Percentiles rank a stretch among this genome's conserved stretches.
Conservation (phyloP, 345 rosid species). For the Salix arbutifolia region DNA sequence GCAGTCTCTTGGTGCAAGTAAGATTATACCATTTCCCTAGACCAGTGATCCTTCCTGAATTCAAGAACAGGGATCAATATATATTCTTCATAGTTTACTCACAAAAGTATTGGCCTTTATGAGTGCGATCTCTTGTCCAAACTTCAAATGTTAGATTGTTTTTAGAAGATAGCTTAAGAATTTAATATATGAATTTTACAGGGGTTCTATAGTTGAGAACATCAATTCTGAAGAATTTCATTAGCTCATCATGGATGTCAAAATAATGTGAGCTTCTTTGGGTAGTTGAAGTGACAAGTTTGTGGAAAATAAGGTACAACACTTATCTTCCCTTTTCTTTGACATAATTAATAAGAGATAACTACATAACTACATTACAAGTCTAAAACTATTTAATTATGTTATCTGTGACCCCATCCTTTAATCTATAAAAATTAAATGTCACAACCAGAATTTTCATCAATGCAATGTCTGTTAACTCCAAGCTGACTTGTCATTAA, state of each 20-base stretch:
- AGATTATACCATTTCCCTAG: background rate
- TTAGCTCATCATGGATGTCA: background rate
- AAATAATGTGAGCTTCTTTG: constrained; percentile 15
- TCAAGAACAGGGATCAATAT: background rate
- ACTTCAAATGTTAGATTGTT: background rate
- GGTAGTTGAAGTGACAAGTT: constrained; percentile 11
- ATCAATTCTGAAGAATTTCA: constrained; percentile 7
- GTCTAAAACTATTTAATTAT: background rate
- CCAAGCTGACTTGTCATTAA: background rate
- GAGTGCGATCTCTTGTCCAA: background rate
- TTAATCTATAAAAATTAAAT: background rate
- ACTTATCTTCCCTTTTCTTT: constrained; percentile 4
- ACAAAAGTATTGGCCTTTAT: background rate
- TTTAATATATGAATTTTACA: constrained; percentile 5
- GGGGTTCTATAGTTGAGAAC: constrained; percentile 13
- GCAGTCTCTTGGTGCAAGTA: background rate
- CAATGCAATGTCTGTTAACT: background rate
- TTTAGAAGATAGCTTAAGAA: background rate
- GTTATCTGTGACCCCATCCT: background rate
- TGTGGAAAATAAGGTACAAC: constrained; percentile 22
- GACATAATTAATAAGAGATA: background rate
- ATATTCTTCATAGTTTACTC: background rate
- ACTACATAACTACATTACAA: background rate
- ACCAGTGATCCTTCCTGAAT: background rate
- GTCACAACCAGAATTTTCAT: background rate